phyloP scores from a whole-genome alignment of 768 basidiomycete genomes.

The Russula lepida region DNA sequence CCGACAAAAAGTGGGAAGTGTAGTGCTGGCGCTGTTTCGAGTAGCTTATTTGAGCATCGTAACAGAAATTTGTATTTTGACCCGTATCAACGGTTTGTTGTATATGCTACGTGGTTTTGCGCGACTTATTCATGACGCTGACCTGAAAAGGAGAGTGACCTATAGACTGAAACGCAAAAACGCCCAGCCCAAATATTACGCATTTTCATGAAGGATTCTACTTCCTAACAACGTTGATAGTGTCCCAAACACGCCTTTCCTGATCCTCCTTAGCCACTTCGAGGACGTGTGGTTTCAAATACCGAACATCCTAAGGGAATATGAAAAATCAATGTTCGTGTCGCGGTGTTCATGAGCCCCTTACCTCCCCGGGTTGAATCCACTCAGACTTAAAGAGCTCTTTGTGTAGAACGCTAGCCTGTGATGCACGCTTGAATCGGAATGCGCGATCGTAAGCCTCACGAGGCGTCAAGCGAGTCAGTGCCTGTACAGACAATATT shows the following conservation, averaged over 20 bases:
- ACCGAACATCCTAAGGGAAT: constrained; percentile 68
- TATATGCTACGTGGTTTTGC: background rate
- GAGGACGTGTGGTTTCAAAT: constrained; percentile 71
- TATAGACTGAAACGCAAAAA: background rate
- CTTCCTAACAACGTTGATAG: constrained; percentile 58
- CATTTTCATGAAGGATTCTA: constrained; percentile 1
- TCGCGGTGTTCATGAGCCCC: constrained; percentile 23
- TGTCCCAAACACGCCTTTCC: constrained; percentile 81
- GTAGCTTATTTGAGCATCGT: background rate
- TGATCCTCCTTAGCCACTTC: constrained; percentile 65
- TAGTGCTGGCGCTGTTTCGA: background rate
- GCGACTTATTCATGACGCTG: background rate
- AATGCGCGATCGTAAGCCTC: constrained; percentile 86
- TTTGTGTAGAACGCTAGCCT: constrained; percentile 70
- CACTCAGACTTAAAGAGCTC: constrained; percentile 77
- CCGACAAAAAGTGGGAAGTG: background rate
- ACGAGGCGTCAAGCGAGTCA: constrained; percentile 67
- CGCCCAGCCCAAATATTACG: background rate
- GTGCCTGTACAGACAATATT: constrained; percentile 46
- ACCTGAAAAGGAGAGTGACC: background rate
- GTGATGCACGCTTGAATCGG: constrained; percentile 80
- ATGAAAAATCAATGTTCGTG: background rate
- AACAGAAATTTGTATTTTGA: background rate
- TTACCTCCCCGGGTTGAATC: constrained; percentile 67
- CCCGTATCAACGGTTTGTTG: background rate